A percentile compares a stretch with the other conserved stretches of the same genome.
These are phyloP conservation scores for Camellia oleifera DNA, from an alignment of 179 eudicot species.

Conservation along the genomic window DNA sequence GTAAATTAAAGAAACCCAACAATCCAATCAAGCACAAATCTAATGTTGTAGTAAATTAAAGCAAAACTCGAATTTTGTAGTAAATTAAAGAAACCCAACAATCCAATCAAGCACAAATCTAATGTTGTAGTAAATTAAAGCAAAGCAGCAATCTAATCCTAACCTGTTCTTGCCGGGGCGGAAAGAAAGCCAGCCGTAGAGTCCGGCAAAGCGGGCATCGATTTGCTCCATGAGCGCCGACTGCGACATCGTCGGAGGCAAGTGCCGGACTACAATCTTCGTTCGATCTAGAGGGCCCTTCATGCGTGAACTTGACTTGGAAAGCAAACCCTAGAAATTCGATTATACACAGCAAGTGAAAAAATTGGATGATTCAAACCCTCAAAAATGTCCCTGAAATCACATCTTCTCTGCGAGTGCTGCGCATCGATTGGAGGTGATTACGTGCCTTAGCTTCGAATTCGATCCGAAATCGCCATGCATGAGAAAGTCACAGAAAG, in stretches of 20 bases:
- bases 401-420: slow-evolving; percentile 6
- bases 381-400: slow-evolving; percentile 6
- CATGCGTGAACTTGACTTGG: slow-evolving; percentile 25
- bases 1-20: background rate
- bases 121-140: background rate
- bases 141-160: background rate
- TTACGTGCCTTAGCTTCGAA: slow-evolving; percentile 26
- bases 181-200: slow-evolving; percentile 44
- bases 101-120: background rate
- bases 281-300: slow-evolving; percentile 51
- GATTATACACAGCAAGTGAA: background rate
- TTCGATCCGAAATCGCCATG: slow-evolving; percentile 25
- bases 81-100: background rate
- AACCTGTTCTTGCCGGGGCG: slow-evolving; percentile 51
- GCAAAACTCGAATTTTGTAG: background rate
- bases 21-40: background rate
- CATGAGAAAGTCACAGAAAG: slow-evolving; percentile 12
- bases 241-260: slow-evolving; percentile 55
- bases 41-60: background rate
- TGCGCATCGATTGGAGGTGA: background rate
- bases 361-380: background rate
- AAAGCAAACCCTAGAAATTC: slow-evolving; percentile 16
- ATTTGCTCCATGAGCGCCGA: slow-evolving; percentile 39
- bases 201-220: slow-evolving; percentile 44
- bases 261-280: slow-evolving; percentile 58